Evolutionary conservation across 2,329 filamentous ascomycete species (phyloP).

Genomic region (Colletotrichum orbiculare): DNA sequence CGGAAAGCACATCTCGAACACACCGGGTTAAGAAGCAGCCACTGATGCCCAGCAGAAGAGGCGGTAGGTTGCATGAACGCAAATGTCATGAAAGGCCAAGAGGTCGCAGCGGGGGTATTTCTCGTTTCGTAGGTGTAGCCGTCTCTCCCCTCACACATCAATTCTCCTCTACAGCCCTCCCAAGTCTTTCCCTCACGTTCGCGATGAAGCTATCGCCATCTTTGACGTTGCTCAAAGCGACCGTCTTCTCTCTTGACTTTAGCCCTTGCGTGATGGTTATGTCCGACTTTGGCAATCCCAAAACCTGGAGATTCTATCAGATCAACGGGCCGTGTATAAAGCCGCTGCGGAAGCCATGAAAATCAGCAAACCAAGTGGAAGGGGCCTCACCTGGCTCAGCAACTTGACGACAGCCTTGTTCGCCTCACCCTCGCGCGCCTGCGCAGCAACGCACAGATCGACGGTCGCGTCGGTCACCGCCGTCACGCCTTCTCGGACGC

Average conservation of each 20-base stretch:
- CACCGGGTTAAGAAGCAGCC: too few species aligned
- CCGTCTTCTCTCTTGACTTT: slow-evolving; percentile 73
- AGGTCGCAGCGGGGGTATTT: not conserved
- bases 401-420: slow-evolving; percentile 74
- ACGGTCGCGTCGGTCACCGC: slow-evolving; percentile 67
- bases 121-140: not conserved
- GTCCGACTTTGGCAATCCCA: slow-evolving; percentile 72
- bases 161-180: slow-evolving; percentile 23
- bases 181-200: slow-evolving; percentile 39
- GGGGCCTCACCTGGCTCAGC: slow-evolving; percentile 63
- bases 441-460: slow-evolving; percentile 74
- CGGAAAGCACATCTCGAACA: too few species aligned
- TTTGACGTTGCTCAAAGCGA: slow-evolving; percentile 54
- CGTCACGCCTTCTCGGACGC: slow-evolving; percentile 69
- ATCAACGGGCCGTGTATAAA: not conserved
- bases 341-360: too few species aligned
- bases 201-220: slow-evolving; percentile 46
- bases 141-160: not conserved
- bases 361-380: too few species aligned
- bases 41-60: too few species aligned
- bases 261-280: slow-evolving; percentile 70
- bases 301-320: slow-evolving; percentile 52
- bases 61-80: too few species aligned
- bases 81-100: too few species aligned
- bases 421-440: slow-evolving; percentile 73